Conservation (phyloP, 306 rosid species). For the Fragaria ananassa region DNA sequence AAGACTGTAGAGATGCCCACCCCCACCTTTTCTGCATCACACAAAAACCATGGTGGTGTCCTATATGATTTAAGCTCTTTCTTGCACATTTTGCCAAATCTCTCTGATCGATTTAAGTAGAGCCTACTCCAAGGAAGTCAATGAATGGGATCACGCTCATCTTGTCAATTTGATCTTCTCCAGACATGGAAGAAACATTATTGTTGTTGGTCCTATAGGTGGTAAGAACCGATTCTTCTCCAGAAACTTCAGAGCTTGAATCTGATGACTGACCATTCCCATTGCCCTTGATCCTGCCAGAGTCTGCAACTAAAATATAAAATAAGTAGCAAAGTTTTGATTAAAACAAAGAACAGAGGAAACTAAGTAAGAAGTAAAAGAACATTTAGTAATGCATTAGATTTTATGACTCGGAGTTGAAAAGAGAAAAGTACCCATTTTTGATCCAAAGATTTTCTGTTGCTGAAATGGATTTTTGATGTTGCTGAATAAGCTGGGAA, state of each 20-base stretch:
- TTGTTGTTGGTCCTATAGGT: constrained; percentile 40
- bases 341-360: not conserved
- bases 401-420: not conserved
- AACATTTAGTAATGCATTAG: not conserved
- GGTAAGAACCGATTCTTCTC: constrained; percentile 62
- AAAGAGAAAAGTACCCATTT: constrained; percentile 32
- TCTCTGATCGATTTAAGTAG: constrained; percentile 33
- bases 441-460: constrained; percentile 27
- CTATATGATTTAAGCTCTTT: not conserved
- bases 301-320: constrained; percentile 31
- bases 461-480: constrained; percentile 15
- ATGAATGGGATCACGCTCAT: constrained; percentile 44
- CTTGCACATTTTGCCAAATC: constrained; percentile 10
- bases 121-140: constrained; percentile 95
- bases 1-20: constrained; percentile 27
- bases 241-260: constrained; percentile 68
- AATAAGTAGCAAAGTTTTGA: not conserved
- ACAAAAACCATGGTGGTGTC: not conserved
- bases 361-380: not conserved
- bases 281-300: constrained; percentile 28
- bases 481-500: constrained; percentile 17
- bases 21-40: not conserved
- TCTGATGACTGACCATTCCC: constrained; percentile 43
- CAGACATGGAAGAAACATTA: constrained; percentile 34
- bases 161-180: constrained; percentile 34